A percentile compares a stretch with the other conserved stretches of the same genome.
These are phyloP conservation scores for Penicillium crustosum DNA, from an alignment of 2,329 filamentous ascomycete genomes.

Conservation along the genomic window DNA sequence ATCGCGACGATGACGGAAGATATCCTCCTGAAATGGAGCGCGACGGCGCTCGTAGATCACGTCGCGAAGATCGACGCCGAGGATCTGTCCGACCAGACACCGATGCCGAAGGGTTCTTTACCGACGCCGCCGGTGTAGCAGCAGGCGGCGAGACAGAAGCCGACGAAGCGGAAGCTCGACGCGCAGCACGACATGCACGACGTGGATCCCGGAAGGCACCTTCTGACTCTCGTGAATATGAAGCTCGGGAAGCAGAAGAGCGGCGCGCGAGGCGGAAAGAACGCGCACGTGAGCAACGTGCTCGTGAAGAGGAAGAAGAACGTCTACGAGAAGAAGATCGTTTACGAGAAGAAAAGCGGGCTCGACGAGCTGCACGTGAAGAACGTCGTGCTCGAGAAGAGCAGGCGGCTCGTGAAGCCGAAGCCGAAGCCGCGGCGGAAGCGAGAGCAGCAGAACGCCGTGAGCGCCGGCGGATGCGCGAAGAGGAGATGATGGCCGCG, in stretches of 20 bases:
- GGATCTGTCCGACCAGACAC: slow-evolving; percentile 49
- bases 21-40: slow-evolving; percentile 39
- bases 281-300: slow-evolving; percentile 36
- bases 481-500: slow-evolving; percentile 32
- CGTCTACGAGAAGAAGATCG: slow-evolving; percentile 22
- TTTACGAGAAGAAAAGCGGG: slow-evolving; percentile 35
- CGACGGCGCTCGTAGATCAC: slow-evolving; percentile 35
- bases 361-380: slow-evolving; percentile 57
- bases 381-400: slow-evolving; percentile 31
- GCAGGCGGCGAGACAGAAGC: slow-evolving; percentile 40
- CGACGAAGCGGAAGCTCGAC: slow-evolving; percentile 60
- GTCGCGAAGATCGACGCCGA: slow-evolving; percentile 38
- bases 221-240: slow-evolving; percentile 36
- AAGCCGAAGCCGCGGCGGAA: slow-evolving; percentile 37
- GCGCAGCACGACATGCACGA: slow-evolving; percentile 61
- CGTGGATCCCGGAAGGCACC: slow-evolving; percentile 42
- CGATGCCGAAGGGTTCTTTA: slow-evolving; percentile 49
- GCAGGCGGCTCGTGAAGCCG: slow-evolving; percentile 15
- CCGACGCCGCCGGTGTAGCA: slow-evolving; percentile 43
- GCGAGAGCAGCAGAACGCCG: slow-evolving; percentile 42
- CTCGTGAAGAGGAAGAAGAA: slow-evolving; percentile 49
- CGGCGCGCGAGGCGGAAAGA: slow-evolving; percentile 33
- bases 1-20: slow-evolving; percentile 37
- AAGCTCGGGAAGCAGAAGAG: slow-evolving; percentile 42
- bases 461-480: slow-evolving; percentile 40